Evolutionary conservation across 805 yeast species (phyloP).

Genomic region (Vanderwaltozyma verrucispora): DNA sequence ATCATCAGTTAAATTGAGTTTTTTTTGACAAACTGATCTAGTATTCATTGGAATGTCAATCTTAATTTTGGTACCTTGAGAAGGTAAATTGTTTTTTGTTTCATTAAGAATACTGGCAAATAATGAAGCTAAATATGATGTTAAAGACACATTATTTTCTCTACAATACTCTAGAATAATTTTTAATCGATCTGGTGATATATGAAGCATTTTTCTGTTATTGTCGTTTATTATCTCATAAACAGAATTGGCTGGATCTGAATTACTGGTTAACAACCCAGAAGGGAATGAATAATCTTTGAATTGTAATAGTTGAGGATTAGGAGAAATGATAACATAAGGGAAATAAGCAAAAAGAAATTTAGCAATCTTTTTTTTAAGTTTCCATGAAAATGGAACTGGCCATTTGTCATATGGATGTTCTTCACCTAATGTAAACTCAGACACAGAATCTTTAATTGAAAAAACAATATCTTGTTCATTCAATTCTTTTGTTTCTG

Average conservation of each 20-base stretch:
- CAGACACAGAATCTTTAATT: background rate
- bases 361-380: slow-evolving; percentile 7
- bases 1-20: slow-evolving; percentile 3
- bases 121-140: slow-evolving; percentile 14
- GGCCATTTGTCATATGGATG: slow-evolving; percentile 20
- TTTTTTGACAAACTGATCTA: slow-evolving; percentile 8
- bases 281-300: slow-evolving; percentile 10
- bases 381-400: slow-evolving; percentile 9
- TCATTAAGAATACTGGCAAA: slow-evolving; percentile 2
- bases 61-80: slow-evolving; percentile 6
- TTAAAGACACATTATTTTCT: slow-evolving; percentile 14
- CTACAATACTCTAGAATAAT: slow-evolving; percentile 13
- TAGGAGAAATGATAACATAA: slow-evolving; percentile 2
- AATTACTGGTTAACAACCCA: slow-evolving; percentile 3
- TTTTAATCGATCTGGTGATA: slow-evolving; percentile 5
- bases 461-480: background rate
- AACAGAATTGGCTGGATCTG: background rate
- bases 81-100: background rate
- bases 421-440: background rate
- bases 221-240: slow-evolving; percentile 14
- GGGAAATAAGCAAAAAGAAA: slow-evolving; percentile 9
- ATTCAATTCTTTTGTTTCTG: background rate
- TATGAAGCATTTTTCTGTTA: slow-evolving; percentile 6
- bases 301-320: slow-evolving; percentile 12
- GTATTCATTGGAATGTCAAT: slow-evolving; percentile 20